These are phyloP conservation scores for Colletotrichum spinosum DNA, from an alignment of 2,329 filamentous ascomycete genomes.

Conservation along the genomic window DNA sequence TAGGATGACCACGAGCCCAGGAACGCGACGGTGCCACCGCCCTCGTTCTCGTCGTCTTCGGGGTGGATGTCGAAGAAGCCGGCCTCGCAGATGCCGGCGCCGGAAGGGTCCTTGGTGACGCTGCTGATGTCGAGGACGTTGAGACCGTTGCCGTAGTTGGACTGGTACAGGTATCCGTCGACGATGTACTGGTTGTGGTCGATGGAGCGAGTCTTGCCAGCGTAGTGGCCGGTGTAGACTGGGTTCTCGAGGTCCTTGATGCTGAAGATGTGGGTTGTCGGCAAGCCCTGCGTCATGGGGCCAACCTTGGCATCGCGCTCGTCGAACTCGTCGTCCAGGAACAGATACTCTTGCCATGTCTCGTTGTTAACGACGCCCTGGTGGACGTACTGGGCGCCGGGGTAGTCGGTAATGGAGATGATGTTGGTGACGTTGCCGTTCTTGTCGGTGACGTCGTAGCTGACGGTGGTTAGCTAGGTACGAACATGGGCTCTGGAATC, in stretches of 20 bases:
- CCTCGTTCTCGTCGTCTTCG: constrained; percentile 57
- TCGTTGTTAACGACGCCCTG: constrained; percentile 66
- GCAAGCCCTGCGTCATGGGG: constrained; percentile 54
- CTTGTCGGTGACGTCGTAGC: constrained; percentile 64
- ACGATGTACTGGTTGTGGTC: constrained; percentile 63
- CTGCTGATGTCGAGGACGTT: constrained; percentile 52
- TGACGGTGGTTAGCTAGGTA: no score
- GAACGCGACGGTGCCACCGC: constrained; percentile 53
- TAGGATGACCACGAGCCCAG: constrained; percentile 61
- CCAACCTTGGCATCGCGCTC: constrained; percentile 53
- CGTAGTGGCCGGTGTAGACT: constrained; percentile 54
- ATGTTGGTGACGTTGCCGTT: constrained; percentile 54
- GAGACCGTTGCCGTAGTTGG: constrained; percentile 63
- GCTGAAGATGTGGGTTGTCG: constrained; percentile 65
- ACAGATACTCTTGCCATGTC: constrained; percentile 57
- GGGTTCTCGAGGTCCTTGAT: constrained; percentile 56
- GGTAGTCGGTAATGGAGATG: constrained; percentile 64
- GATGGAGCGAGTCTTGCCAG: constrained; percentile 49
- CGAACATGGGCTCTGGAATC: no score
- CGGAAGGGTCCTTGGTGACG: constrained; percentile 55
- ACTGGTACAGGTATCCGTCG: constrained; percentile 59
- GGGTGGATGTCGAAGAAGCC: constrained; percentile 64
- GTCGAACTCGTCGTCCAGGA: constrained; percentile 66
- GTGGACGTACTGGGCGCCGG: constrained; percentile 68
- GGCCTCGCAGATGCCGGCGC: constrained; percentile 57